Evolutionary conservation across 1,139 yeast species (phyloP).

Genomic region (Hemisphaericaspora xylofermentans): DNA sequence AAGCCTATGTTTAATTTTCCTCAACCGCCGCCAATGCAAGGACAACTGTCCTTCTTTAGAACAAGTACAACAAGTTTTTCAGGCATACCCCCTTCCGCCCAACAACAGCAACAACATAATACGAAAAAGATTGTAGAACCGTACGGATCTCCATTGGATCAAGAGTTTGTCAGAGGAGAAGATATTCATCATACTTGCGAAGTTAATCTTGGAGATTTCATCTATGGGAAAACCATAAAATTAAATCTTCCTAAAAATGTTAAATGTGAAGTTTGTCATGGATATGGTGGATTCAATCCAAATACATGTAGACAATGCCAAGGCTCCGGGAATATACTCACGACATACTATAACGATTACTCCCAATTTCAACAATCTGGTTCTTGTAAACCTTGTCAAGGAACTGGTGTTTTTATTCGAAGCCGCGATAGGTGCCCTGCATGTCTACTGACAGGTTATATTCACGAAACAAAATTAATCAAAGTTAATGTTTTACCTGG

Average conservation of each 20-base stretch:
- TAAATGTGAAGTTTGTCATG: slow-evolving; percentile 35
- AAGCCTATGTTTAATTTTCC: slow-evolving; percentile 12
- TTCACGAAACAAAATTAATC: slow-evolving; percentile 48
- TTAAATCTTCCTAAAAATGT: slow-evolving; percentile 40
- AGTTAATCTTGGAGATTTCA: slow-evolving; percentile 37
- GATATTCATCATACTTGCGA: slow-evolving; percentile 45
- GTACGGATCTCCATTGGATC: slow-evolving; percentile 15
- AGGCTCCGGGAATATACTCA: slow-evolving; percentile 39
- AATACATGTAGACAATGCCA: slow-evolving; percentile 34
- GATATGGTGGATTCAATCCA: slow-evolving; percentile 39
- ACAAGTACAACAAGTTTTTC: not conserved
- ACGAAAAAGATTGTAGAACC: slow-evolving; percentile 27
- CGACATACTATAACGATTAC: slow-evolving; percentile 32
- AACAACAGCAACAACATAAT: slow-evolving; percentile 4
- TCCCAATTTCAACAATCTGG: slow-evolving; percentile 36
- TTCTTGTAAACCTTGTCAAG: slow-evolving; percentile 35
- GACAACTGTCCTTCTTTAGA: slow-evolving; percentile 6
- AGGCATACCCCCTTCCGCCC: not conserved
- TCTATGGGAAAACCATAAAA: slow-evolving; percentile 39
- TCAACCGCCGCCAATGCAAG: slow-evolving; percentile 4
- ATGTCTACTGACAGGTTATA: slow-evolving; percentile 36
- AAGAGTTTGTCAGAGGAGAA: slow-evolving; percentile 24
- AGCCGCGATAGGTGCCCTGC: slow-evolving; percentile 26
- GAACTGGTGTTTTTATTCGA: slow-evolving; percentile 31
- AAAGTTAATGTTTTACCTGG: slow-evolving; percentile 56